These are phyloP conservation scores for Oropetium thomaeum DNA, from an alignment of 176 grass and related monocot species.

Conservation along the genomic window DNA sequence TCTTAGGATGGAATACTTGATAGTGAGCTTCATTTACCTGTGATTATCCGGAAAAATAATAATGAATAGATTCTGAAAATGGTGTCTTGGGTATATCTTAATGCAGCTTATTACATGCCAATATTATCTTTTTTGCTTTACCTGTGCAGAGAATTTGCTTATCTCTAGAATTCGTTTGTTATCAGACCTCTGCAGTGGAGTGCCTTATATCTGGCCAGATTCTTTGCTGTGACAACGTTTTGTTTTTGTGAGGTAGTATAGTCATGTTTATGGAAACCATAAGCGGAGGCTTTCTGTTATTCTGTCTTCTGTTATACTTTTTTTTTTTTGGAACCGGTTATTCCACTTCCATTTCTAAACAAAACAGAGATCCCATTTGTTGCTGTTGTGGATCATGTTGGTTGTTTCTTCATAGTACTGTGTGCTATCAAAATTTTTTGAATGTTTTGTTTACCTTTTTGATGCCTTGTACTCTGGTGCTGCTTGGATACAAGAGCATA, in stretches of 20 bases:
- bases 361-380: neutral
- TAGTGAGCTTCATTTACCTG: constrained; percentile 41
- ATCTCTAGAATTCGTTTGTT: neutral
- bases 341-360: neutral
- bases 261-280: neutral
- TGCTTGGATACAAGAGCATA: neutral
- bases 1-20: constrained; percentile 44
- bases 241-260: neutral
- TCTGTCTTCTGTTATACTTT: neutral
- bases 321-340: neutral
- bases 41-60: constrained; percentile 39
- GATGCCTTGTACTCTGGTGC: neutral
- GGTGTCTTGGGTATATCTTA: neutral
- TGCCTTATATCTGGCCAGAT: neutral
- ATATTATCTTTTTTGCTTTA: neutral
- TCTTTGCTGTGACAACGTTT: neutral
- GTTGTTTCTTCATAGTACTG: neutral
- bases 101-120: constrained; percentile 6
- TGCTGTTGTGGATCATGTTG: neutral
- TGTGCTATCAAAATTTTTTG: neutral
- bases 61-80: constrained; percentile 25
- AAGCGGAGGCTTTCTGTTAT: neutral
- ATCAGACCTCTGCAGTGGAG: neutral
- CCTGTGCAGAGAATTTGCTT: constrained; percentile 8
- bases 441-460: neutral